Conservation (phyloP, 192 early-diverging fungal genomes). For the Coemansia asiatica region DNA sequence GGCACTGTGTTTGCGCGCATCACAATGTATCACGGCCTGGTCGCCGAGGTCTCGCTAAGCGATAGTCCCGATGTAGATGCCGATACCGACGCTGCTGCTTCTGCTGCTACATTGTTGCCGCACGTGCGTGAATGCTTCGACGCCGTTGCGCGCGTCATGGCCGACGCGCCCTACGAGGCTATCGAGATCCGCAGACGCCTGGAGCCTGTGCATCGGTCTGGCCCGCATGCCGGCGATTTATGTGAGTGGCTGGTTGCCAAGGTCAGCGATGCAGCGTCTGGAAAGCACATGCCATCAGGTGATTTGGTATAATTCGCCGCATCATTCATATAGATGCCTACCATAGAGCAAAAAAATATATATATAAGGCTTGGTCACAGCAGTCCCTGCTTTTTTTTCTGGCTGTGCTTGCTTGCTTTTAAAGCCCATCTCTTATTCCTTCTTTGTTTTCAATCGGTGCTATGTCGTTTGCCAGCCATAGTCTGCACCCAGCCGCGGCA, state of each 20-base stretch:
- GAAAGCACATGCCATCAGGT: slow-evolving; percentile 5
- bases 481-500: slow-evolving; percentile 24
- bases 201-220: slow-evolving; percentile 9
- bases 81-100: slow-evolving; percentile 2
- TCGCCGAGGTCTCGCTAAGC: slow-evolving; percentile 11
- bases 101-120: slow-evolving; percentile 20
- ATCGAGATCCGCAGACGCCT: slow-evolving; percentile 16
- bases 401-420: neutral
- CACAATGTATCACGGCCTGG: slow-evolving; percentile 31
- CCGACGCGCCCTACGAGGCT: slow-evolving; percentile 28
- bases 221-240: slow-evolving; percentile 26
- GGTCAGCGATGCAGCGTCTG: slow-evolving; percentile 1
- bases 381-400: neutral
- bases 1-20: slow-evolving; percentile 19
- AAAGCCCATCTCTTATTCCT: neutral
- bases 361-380: neutral
- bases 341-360: too few relatives aligned
- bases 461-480: neutral
- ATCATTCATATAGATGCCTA: neutral
- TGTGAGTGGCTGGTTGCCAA: slow-evolving; percentile 32
- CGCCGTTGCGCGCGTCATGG: slow-evolving; percentile 15
- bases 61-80: too few relatives aligned
- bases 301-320: slow-evolving; percentile 10
- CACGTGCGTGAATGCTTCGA: slow-evolving; percentile 19
- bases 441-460: slow-evolving; percentile 2